Conservation (phyloP, 768 basidiomycete genomes). For the Gyrodon lividus region DNA sequence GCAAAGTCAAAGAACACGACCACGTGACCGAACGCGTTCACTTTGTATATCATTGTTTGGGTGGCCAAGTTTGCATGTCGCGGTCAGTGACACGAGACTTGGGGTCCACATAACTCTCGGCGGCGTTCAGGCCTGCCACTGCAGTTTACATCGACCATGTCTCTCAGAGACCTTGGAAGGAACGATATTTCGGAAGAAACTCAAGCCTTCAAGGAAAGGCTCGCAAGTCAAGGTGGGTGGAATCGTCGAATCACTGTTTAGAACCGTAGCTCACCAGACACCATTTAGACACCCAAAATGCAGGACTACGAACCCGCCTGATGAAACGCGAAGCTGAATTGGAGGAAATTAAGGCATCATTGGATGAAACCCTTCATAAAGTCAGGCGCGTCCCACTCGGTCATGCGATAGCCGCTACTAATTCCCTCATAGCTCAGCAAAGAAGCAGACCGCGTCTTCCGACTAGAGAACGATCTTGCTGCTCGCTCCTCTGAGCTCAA, state of each 20-base stretch:
- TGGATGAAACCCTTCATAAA: constrained; percentile 39
- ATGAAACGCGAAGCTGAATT: constrained; percentile 39
- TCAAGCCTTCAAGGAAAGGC: constrained; percentile 34
- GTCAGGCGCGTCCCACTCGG: constrained; percentile 16
- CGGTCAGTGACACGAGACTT: background rate
- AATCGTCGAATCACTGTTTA: background rate
- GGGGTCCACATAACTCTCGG: background rate
- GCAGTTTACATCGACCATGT: constrained; percentile 29
- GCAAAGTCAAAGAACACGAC: constrained; percentile 23
- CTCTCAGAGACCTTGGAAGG: constrained; percentile 39
- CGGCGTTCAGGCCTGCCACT: constrained; percentile 4
- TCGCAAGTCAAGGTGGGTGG: constrained; percentile 37
- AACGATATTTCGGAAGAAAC: constrained; percentile 40
- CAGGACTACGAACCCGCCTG: constrained; percentile 33
- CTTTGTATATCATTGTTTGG: constrained; percentile 28
- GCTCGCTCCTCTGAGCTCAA: constrained; percentile 55
- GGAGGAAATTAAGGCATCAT: constrained; percentile 30
- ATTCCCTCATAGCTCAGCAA: constrained; percentile 44
- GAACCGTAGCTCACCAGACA: constrained; percentile 4
- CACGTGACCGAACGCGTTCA: constrained; percentile 34
- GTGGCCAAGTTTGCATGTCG: constrained; percentile 9
- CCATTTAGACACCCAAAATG: constrained; percentile 35
- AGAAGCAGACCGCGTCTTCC: constrained; percentile 55
- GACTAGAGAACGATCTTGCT: constrained; percentile 51
- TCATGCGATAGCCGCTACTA: constrained; percentile 2